These are phyloP conservation scores for Wallemia mellicola DNA, from an alignment of 1,284 basidiomycete genomes.

Conservation along the genomic window DNA sequence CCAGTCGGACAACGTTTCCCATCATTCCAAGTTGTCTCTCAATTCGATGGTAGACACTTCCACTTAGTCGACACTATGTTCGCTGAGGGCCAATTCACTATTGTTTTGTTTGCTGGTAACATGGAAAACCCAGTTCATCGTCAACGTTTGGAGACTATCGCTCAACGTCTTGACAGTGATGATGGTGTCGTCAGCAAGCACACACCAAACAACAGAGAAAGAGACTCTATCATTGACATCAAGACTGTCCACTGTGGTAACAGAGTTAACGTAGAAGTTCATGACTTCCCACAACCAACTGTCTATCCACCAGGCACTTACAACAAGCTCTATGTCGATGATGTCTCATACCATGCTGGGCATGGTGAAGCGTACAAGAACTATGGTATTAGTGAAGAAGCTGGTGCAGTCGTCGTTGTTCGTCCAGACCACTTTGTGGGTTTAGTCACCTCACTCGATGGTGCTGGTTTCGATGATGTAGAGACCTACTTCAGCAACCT, in stretches of 20 bases:
- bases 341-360: constrained; percentile 11
- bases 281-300: constrained; percentile 5
- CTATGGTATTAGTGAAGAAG: constrained; percentile 13
- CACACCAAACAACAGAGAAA: constrained; percentile 7
- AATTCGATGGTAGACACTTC: constrained; percentile 5
- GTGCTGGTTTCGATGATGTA: constrained; percentile 6
- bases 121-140: constrained; percentile 6
- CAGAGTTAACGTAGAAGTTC: constrained; percentile 6
- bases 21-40: constrained; percentile 8
- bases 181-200: constrained; percentile 11
- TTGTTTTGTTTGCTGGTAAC: constrained; percentile 11
- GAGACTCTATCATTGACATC: constrained; percentile 8
- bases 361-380: constrained; percentile 15
- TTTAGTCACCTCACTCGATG: constrained; percentile 6
- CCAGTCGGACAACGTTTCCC: constrained; percentile 10
- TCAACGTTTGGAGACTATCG: constrained; percentile 6
- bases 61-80: constrained; percentile 2
- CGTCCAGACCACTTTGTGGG: constrained; percentile 15
- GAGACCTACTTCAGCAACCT: not conserved
- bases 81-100: constrained; percentile 6
- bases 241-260: constrained; percentile 9
- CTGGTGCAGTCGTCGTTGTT: constrained; percentile 13
- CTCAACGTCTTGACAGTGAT: constrained; percentile 8
- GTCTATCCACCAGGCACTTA: constrained; percentile 4
- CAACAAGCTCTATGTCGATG: constrained; percentile 11